Conservation (phyloP, 495 filamentous ascomycete species). For the Hypoxylon intermedium region DNA sequence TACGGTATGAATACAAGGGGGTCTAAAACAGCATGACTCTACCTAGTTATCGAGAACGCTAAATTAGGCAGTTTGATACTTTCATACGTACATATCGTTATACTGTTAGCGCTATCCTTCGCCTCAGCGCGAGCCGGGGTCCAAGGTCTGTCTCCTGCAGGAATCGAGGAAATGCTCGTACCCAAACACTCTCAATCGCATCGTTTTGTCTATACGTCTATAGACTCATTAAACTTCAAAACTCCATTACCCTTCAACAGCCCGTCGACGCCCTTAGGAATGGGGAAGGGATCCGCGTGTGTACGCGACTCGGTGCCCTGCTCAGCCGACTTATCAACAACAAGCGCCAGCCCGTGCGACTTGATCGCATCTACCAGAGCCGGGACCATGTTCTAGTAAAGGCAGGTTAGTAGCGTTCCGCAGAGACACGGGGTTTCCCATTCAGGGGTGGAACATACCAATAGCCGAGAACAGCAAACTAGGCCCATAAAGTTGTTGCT, state of each 20-base stretch:
- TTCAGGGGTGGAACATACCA: constrained; percentile 65
- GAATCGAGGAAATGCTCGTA: neutral
- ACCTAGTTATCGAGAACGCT: neutral
- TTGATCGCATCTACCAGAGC: constrained; percentile 92
- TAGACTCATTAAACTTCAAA: constrained; percentile 88
- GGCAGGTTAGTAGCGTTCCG: constrained; percentile 16
- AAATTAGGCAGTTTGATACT: neutral
- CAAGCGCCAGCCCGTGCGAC: constrained; percentile 87
- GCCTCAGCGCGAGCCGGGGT: neutral
- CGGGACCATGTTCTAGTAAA: constrained; percentile 85
- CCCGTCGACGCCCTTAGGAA: constrained; percentile 79
- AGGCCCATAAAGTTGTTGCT: constrained; percentile 98
- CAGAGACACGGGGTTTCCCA: neutral
- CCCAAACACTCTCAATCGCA: neutral
- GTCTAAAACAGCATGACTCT: constrained; percentile 51
- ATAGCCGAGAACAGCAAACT: constrained; percentile 81
- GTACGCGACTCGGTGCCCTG: constrained; percentile 32
- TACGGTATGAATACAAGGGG: constrained; percentile 67
- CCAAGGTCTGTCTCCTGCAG: constrained; percentile 2
- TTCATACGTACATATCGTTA: neutral
- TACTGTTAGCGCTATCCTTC: neutral
- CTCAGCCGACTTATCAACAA: constrained; percentile 79
- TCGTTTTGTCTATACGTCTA: constrained; percentile 74
- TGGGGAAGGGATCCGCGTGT: constrained; percentile 53
- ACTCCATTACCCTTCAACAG: constrained; percentile 84